These are phyloP conservation scores for Intubia oerlemansii DNA, from an alignment of 2,329 filamentous ascomycete species.

Conservation along the genomic window DNA sequence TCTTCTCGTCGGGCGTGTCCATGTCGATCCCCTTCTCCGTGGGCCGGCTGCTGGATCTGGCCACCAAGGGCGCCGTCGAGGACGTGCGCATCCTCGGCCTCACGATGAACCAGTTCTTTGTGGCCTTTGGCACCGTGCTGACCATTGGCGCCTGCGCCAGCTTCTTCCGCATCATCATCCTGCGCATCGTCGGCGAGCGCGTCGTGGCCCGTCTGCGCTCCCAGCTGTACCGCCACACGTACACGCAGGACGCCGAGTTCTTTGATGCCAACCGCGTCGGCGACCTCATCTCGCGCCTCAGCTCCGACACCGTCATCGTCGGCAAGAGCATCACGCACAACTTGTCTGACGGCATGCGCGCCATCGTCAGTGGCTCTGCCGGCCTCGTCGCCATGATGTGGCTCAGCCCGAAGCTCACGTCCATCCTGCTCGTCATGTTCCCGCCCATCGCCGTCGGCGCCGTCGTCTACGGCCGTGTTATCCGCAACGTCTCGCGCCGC, in stretches of 20 bases:
- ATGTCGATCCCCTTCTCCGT: slow-evolving; percentile 97
- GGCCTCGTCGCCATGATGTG: slow-evolving; percentile 92
- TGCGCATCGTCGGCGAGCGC: slow-evolving; percentile 84
- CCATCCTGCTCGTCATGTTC: slow-evolving; percentile 67
- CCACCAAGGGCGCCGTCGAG: slow-evolving; percentile 49
- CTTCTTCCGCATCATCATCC: slow-evolving; percentile 79
- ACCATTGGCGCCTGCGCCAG: slow-evolving; percentile 74
- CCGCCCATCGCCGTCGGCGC: slow-evolving; percentile 80
- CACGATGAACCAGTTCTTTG: slow-evolving; percentile 72
- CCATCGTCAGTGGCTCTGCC: slow-evolving; percentile 72
- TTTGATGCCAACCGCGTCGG: slow-evolving; percentile 96
- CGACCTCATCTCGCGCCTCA: slow-evolving; percentile 84
- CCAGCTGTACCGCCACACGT: slow-evolving; percentile 76
- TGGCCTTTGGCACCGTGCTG: slow-evolving; percentile 54
- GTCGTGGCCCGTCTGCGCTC: slow-evolving; percentile 81
- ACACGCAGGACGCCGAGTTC: slow-evolving; percentile 95
- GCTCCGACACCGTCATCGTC: slow-evolving; percentile 92
- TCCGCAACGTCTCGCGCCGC: slow-evolving; percentile 72
- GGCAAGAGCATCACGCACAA: slow-evolving; percentile 98
- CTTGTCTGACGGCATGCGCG: slow-evolving; percentile 81
- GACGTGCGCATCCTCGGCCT: slow-evolving; percentile 62
- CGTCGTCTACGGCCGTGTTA: slow-evolving; percentile 75
- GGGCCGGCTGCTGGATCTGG: slow-evolving; percentile 82
- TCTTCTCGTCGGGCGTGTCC: slow-evolving; percentile 79
- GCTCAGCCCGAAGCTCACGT: slow-evolving; percentile 77